Evolutionary conservation across 176 grass and related monocot genomes (phyloP), one percentile per base, ranked within the genome.

Genomic region (Lolium perenne): DNA sequence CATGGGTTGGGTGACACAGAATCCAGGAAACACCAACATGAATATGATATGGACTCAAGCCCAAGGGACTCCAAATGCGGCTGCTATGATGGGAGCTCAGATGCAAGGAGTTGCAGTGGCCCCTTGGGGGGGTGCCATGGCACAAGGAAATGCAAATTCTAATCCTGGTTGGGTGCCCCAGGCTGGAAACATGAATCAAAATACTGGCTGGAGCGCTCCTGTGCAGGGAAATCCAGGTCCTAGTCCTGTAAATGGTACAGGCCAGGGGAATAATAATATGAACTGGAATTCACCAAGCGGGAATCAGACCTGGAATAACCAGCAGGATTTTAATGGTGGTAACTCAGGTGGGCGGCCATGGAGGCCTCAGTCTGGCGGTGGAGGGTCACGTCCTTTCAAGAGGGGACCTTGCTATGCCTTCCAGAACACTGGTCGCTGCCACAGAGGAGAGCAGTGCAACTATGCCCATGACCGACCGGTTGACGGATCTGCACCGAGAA

Each of bases 11-110:
- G 82, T 89, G 16, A 23, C 87, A 87, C 86, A 78, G 12, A 90
- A 88, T 71, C 91, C 80, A 22, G 94, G 90, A 85, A 94, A 92
- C 81, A 60, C 92, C 73, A 90, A 88, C 81, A 82, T 91, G 87
- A 95, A 91, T 84, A 84, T 88, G 85, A 78, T 74, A 6, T 94
- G 95, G 92, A 50, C 68, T 35, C 87, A 89, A 77, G 82, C 77
- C 11, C 85, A 88, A 68, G 87, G 82, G 23, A 86, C 83, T 69
- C 79, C 90, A 83, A 92, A 88, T 89, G 84, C 82, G 63, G 71
- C 82, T 77, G 32, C 85, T 80, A 82, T 87, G 78, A 88, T 89
- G 82, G 87, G 77, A 50, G 82, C 82, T 73, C 93, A 90, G 54
- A 84, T 95, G 79, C 95, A 93, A 84, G 92, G 93, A 85, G 77